A percentile compares a stretch with the other conserved stretches of the same genome.
phyloP scores from a whole-genome alignment of 495 filamentous ascomycete species.

The Annulohypoxylon moriforme region DNA sequence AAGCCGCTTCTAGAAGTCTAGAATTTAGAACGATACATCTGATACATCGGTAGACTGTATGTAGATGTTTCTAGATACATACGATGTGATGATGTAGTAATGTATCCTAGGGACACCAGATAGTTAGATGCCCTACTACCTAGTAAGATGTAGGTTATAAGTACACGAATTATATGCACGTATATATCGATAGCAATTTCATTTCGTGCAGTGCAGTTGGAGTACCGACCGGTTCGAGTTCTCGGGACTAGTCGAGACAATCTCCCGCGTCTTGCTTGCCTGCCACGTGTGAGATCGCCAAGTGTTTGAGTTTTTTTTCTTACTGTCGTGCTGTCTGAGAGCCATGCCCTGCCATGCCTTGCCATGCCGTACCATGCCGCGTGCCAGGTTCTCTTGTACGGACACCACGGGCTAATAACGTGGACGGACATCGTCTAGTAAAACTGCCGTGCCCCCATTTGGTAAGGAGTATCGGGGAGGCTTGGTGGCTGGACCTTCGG shows the following conservation, averaged over 20 bases:
- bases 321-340: slow-evolving; percentile 14
- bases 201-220: slow-evolving; percentile 41
- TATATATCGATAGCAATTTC: slow-evolving; percentile 15
- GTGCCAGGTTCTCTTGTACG: slow-evolving; percentile 13
- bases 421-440: slow-evolving; percentile 12
- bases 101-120: too few relatives aligned
- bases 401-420: slow-evolving; percentile 16
- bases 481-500: slow-evolving; percentile 15
- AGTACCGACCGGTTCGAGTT: slow-evolving; percentile 37
- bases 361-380: not conserved
- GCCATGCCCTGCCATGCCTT: not conserved
- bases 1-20: slow-evolving; percentile 7
- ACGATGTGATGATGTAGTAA: not conserved
- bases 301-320: slow-evolving; percentile 11
- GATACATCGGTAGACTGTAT: too few relatives aligned
- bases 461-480: slow-evolving; percentile 21
- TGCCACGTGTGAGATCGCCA: slow-evolving; percentile 45
- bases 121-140: too few relatives aligned
- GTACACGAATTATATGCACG: slow-evolving; percentile 13
- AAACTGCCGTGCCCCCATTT: slow-evolving; percentile 9
- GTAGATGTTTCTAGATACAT: not conserved
- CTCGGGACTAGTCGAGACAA: slow-evolving; percentile 32
- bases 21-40: not conserved
- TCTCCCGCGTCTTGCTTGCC: slow-evolving; percentile 40
- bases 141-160: not conserved